Base-by-base conservation (phyloP, 208 protist species). In the Leishmania martiniquensis region DNA sequence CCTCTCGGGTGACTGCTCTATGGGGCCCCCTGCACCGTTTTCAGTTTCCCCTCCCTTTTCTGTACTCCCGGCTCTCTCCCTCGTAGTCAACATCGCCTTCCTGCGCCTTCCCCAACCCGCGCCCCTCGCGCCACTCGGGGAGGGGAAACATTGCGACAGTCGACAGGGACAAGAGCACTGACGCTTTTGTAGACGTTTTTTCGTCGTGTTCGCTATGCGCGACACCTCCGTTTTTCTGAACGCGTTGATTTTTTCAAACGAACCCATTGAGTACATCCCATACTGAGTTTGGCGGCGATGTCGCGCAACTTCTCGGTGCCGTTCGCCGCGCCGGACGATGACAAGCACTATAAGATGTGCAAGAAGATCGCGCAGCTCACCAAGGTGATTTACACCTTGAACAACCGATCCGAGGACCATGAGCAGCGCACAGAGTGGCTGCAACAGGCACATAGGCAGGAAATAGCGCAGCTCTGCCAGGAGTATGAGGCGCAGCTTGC, bases 321-420 rank as follows among this genome's bases (percentile, higher is more conserved):
- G 72, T 62, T 51, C 32, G 60, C 52, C 29, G 74, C 39, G 49
- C 62, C 77, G 70, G 88, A 90, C 47, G 89, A 93, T 4, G 95
- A 98, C 73, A 89, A 96, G 81, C 87, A 98, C 75, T 96, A 94
- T 63, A 98, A 97, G 74, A 98, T 99, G 96, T 96, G 91, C 90
- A 99, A 99, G 76, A 99, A 99, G 87, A 98, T 99, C 78, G 98
- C 98, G 15, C 97, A 99, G 84, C 91, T 99, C 44, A 99, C 98
- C 3, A 99, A 99, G 76, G 98, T 99, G 1, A 98, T 99, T 57
- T 99, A 99, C 86, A 97, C 98, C 22, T 88, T 99, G 32, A 99
- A 99, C 82, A 98, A 95, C 55, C 89, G 94, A 51, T 97, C 95
- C 55, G 97, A 99, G 78, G 98, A 99, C 80, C 93, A 97, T 74